These are phyloP conservation scores for Trichoderma asperellum DNA, from an alignment of 2,329 filamentous ascomycete species.

Conservation along the genomic window DNA sequence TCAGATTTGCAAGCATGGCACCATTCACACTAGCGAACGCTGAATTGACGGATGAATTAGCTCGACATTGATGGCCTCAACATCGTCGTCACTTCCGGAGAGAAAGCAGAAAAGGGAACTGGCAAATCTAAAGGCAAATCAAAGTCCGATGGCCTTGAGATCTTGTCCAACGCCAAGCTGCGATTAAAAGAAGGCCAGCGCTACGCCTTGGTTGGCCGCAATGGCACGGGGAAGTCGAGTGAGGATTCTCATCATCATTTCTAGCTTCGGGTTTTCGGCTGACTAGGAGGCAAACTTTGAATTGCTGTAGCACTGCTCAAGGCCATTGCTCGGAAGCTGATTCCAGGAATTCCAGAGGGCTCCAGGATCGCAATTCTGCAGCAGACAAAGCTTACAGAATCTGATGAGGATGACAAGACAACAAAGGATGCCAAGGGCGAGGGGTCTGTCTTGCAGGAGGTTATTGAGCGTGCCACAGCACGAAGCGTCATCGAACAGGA, in stretches of 20 bases:
- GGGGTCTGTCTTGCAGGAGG: slow-evolving; percentile 64
- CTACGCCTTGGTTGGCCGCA: slow-evolving; percentile 79
- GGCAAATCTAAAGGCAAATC: slow-evolving; percentile 56
- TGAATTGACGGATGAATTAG: slow-evolving; percentile 41
- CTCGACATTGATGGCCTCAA: slow-evolving; percentile 74
- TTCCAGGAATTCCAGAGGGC: slow-evolving; percentile 72
- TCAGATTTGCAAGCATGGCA: neutral
- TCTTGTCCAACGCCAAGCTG: slow-evolving; percentile 70
- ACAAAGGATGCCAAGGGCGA: slow-evolving; percentile 29
- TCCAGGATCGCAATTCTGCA: slow-evolving; percentile 70
- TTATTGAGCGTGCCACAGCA: slow-evolving; percentile 64
- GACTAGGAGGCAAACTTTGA: neutral
- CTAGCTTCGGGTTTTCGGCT: neutral
- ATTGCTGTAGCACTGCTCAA: slow-evolving; percentile 63
- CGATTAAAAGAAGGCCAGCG: slow-evolving; percentile 72
- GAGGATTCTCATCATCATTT: slow-evolving; percentile 35
- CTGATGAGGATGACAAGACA: slow-evolving; percentile 39
- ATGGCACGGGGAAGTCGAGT: slow-evolving; percentile 85
- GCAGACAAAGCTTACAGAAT: slow-evolving; percentile 56
- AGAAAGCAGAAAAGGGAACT: slow-evolving; percentile 41
- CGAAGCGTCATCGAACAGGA: slow-evolving; percentile 63
- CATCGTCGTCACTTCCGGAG: slow-evolving; percentile 63
- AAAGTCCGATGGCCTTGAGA: slow-evolving; percentile 59
- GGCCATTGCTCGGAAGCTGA: slow-evolving; percentile 76
- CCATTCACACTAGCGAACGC: neutral